These are phyloP conservation scores for Cerioporus squamosus DNA, from an alignment of 1,284 basidiomycete species.

Conservation along the genomic window DNA sequence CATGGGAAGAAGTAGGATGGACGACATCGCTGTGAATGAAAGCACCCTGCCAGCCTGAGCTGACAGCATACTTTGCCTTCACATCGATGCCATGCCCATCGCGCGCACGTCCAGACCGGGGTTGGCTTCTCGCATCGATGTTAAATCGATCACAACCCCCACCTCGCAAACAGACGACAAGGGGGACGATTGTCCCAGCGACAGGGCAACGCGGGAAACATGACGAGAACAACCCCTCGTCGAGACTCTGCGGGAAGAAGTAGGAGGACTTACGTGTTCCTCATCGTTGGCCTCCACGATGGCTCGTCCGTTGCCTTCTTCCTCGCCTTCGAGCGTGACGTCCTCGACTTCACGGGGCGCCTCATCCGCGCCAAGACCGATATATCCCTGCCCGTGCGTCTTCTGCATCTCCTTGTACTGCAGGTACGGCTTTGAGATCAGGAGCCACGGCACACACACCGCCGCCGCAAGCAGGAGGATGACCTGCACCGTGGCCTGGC, in stretches of 20 bases:
- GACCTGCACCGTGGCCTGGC: conserved; percentile 88
- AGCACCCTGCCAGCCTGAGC: no score
- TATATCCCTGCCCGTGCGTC: conserved; percentile 86
- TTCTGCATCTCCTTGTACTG: conserved; percentile 90
- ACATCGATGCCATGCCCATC: no score
- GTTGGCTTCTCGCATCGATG: no score
- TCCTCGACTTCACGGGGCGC: conserved; percentile 52
- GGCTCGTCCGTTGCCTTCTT: conserved; percentile 82
- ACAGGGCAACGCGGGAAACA: no score
- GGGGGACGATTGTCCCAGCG: no score
- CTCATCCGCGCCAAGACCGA: conserved; percentile 62
- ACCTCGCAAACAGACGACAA: no score
- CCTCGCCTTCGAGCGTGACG: conserved; percentile 77
- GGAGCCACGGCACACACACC: conserved; percentile 95
- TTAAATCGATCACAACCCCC: no score
- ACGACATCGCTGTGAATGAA: no score
- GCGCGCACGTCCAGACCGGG: no score
- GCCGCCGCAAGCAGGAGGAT: conserved; percentile 81
- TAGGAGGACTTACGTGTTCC: conserved; percentile 57
- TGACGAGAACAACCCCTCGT: no score
- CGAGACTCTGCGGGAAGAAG: not conserved
- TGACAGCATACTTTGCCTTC: no score
- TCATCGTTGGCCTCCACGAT: conserved; percentile 72
- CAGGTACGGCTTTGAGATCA: conserved; percentile 93
- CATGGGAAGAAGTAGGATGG: no score